These are phyloP conservation scores for bread wheat (Triticum aestivum) DNA, from an alignment of 176 grass and related monocot genomes.

Conservation along the genomic window DNA sequence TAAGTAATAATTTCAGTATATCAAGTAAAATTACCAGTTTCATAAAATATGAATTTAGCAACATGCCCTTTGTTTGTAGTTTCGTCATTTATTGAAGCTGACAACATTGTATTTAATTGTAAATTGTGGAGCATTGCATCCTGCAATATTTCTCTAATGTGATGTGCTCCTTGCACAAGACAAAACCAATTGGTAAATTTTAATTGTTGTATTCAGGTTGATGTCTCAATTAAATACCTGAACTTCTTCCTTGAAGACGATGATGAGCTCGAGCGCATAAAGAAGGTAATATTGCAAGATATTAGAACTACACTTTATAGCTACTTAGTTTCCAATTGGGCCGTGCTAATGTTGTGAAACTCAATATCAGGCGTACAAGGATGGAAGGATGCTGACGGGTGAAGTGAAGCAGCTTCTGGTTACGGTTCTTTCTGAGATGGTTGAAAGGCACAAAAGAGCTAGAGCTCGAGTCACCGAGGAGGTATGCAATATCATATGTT, in stretches of 20 bases:
- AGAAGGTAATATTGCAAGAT: slow-evolving; percentile 55
- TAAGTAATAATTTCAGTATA: not conserved
- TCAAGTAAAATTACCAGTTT: not conserved
- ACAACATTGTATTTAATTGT: not conserved
- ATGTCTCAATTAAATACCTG: slow-evolving; percentile 88
- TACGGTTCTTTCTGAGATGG: slow-evolving; percentile 58
- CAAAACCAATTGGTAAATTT: not conserved
- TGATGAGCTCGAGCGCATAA: slow-evolving; percentile 66
- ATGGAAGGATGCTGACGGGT: slow-evolving; percentile 79
- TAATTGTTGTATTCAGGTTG: slow-evolving; percentile 62
- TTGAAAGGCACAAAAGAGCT: slow-evolving; percentile 73
- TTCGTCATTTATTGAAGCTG: not conserved
- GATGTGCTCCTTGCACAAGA: not conserved
- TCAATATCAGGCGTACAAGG: slow-evolving; percentile 69
- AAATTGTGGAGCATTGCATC: not conserved
- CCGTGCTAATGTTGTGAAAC: not conserved
- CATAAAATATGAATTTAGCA: not conserved
- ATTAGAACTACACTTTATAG: not conserved
- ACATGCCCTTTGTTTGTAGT: not conserved
- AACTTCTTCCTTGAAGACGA: slow-evolving; percentile 99
- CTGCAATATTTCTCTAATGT: slow-evolving; percentile 4
- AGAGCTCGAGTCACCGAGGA: slow-evolving; percentile 69
- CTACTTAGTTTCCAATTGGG: not conserved
- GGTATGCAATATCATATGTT: slow-evolving; percentile 32
- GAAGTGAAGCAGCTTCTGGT: slow-evolving; percentile 71